Conservation (phyloP, 345 rosid species). For the Angophora floribunda region DNA sequence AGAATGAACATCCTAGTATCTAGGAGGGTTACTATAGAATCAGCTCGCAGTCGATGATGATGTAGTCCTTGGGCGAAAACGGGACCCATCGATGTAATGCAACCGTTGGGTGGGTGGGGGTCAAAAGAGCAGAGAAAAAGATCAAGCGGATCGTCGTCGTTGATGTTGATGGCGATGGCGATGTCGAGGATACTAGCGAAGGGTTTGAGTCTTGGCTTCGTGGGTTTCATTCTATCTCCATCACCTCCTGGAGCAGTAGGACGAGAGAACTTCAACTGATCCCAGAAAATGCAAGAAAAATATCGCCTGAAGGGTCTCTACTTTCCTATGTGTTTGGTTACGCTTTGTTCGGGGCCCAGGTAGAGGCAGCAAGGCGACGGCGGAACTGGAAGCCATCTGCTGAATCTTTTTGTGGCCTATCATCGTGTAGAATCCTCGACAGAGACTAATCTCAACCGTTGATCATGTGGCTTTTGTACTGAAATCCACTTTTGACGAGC, state of each 20-base stretch:
- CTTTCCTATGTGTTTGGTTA: neutral
- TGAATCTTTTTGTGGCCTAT: neutral
- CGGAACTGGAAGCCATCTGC: neutral
- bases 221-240: neutral
- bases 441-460: neutral
- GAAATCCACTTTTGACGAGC: neutral
- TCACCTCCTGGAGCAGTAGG: neutral
- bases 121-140: neutral
- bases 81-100: neutral
- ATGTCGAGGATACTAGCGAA: neutral
- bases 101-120: neutral
- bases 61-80: neutral
- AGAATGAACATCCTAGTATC: neutral
- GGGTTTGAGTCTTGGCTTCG: neutral
- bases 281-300: neutral
- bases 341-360: neutral
- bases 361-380: neutral
- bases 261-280: neutral
- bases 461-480: neutral
- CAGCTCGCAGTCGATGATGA: constrained; percentile 1
- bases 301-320: neutral
- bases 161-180: neutral
- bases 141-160: neutral
- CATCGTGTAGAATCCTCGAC: neutral
- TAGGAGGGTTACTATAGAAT: neutral